Evolutionary conservation across 257 asterid species (phyloP).

Genomic region (Ajuga chamaepitys): DNA sequence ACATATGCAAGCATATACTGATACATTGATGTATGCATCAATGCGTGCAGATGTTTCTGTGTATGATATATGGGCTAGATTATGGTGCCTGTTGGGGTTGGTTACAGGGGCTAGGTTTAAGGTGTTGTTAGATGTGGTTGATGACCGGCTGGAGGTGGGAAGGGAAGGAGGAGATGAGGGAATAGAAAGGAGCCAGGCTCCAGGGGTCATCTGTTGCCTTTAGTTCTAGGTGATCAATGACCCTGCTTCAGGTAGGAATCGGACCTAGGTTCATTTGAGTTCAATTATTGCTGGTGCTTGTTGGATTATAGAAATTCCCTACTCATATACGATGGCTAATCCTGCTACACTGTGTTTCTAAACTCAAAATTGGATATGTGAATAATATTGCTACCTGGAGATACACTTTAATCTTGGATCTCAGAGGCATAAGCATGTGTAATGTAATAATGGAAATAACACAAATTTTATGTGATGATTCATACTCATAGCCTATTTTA

Average conservation of each 20-base stretch:
- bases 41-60: not conserved
- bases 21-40: not conserved
- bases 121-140: not conserved
- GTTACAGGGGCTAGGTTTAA: not conserved
- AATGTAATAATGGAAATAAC: not conserved
- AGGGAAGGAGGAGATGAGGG: not conserved
- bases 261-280: not conserved
- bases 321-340: not conserved
- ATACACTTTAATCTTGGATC: not conserved
- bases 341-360: not conserved
- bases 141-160: not conserved
- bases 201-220: not conserved
- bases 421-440: not conserved
- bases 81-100: not conserved
- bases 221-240: not conserved
- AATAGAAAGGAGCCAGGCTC: not conserved
- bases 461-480: not conserved
- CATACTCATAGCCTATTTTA: slow-evolving; percentile 8
- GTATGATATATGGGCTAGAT: not conserved
- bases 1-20: not conserved
- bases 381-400: not conserved
- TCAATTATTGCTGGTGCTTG: not conserved
- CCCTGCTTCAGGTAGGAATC: not conserved
- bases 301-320: not conserved
- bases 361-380: not conserved